Percentiles rank a stretch among this genome's conserved stretches.
These are phyloP conservation scores for Chrysanthemum lavandulifolium DNA, from an alignment of 129 eudicot species.

Conservation along the genomic window DNA sequence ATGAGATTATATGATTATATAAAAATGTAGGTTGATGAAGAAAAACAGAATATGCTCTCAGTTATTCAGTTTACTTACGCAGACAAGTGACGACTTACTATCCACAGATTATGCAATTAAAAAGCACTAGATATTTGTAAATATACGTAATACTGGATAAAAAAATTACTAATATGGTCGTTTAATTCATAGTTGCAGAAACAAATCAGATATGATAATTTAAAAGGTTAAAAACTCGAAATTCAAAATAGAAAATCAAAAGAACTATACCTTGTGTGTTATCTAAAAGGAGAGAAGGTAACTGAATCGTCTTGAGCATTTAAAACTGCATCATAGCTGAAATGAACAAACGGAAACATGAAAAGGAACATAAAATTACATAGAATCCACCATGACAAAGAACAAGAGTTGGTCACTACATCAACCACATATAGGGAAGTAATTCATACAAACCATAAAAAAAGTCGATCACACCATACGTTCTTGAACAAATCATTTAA, in stretches of 20 bases:
- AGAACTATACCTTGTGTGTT: slow-evolving; percentile 17
- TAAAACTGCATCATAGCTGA: slow-evolving; percentile 17
- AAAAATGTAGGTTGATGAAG: too few species aligned
- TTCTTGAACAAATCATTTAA: slow-evolving; percentile 15
- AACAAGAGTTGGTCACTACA: slow-evolving; percentile 19
- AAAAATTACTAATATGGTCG: neutral
- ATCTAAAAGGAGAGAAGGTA: slow-evolving; percentile 6
- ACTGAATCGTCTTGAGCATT: slow-evolving; percentile 18
- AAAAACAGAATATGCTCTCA: too few species aligned
- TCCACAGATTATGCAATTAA: too few species aligned
- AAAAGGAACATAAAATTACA: slow-evolving; percentile 9
- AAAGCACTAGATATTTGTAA: too few species aligned
- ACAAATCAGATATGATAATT: slow-evolving; percentile 3
- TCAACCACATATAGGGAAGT: neutral
- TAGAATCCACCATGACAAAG: slow-evolving; percentile 4
- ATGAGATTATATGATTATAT: neutral
- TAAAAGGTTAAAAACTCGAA: neutral
- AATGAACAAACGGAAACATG: slow-evolving; percentile 12
- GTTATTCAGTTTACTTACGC: too few species aligned
- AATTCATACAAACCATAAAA: slow-evolving; percentile 13
- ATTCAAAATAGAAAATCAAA: neutral
- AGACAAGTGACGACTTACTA: too few species aligned
- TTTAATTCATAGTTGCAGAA: neutral
- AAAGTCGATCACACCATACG: neutral
- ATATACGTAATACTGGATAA: too few species aligned